Evolutionary conservation across 495 filamentous ascomycete species (phyloP), one percentile per base, ranked within the genome.

Genomic region (Penicillium cosmopolitanum): DNA sequence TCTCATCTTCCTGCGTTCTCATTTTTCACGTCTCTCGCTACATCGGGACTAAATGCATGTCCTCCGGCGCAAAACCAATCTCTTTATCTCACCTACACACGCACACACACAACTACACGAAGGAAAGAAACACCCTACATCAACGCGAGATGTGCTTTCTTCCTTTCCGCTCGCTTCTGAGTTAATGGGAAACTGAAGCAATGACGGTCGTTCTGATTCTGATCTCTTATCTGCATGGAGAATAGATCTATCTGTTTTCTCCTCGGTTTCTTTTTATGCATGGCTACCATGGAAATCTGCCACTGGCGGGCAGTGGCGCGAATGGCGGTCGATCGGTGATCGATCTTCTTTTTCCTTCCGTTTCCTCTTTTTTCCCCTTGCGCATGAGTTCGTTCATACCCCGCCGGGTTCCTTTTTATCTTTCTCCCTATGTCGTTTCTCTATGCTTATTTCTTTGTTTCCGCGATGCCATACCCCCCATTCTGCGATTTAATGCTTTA

Each of bases 251-350:
- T 19, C 8, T 9, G 16, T n/a, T 40, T n/a, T 40, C 15, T n/a
- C 36, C 36, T 15, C 1, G 2, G 11, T 40, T 19, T 19, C 42
- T 44, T 71, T 58, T 64, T 61, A 67, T 67, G 58, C 61, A 69
- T 56, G 52, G 58, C 59, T 62, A 51, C 66, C 61, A 70, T 68
- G 62, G 56, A 55, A 13, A 64, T 69, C 72, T 74, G 73, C 71
- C 66, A 64, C 71, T 72, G 69, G 67, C 51, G 62, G 66, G 65
- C 63, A 65, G 69, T 68, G 66, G 70, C 65, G 65, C 68, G 63
- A 60, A 63, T 66, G 60, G 58, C 31, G 31, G 60, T 67, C 60
- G 65, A 70, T 64, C 65, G 51, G 56, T 51, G 66, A 66, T 68
- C 58, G 56, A 64, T 52, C 57, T 50, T 47, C 44, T 47, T 58